phyloP scores from a whole-genome alignment of 148 eudicot genomes.

The Cornus suecica region DNA sequence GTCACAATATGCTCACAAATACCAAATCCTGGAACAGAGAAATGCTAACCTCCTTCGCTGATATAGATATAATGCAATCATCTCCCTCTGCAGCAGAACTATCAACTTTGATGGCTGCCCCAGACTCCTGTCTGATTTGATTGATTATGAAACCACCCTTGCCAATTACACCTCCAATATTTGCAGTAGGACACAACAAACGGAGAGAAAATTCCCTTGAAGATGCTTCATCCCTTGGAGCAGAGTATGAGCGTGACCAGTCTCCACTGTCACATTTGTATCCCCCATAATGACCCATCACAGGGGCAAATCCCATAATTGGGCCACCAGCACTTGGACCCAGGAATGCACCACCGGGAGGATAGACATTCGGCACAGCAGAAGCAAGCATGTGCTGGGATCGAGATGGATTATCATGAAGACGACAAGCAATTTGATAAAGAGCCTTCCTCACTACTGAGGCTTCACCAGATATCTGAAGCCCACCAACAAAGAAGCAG shows the following conservation, averaged over 20 bases:
- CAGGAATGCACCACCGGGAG: slow-evolving; percentile 65
- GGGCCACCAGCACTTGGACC: slow-evolving; percentile 64
- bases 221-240: slow-evolving; percentile 65
- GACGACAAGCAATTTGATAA: slow-evolving; percentile 72
- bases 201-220: slow-evolving; percentile 80
- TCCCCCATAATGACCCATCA: slow-evolving; percentile 72
- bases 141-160: slow-evolving; percentile 89
- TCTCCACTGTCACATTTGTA: slow-evolving; percentile 72
- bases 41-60: slow-evolving; percentile 71
- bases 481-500: not conserved
- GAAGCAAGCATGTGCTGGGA: slow-evolving; percentile 85
- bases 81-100: slow-evolving; percentile 81
- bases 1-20: not conserved
- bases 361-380: slow-evolving; percentile 47
- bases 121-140: slow-evolving; percentile 91
- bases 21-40: not conserved
- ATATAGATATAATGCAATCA: slow-evolving; percentile 73
- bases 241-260: slow-evolving; percentile 69
- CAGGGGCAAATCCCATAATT: slow-evolving; percentile 70
- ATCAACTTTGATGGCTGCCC: slow-evolving; percentile 87
- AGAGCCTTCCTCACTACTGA: slow-evolving; percentile 77
- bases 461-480: slow-evolving; percentile 81
- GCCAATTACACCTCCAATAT: slow-evolving; percentile 96
- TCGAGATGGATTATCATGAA: slow-evolving; percentile 93
- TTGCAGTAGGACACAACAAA: slow-evolving; percentile 76